Percentiles rank a stretch among this genome's conserved stretches.
Evolutionary conservation across 179 eudicot species (phyloP).

Genomic region (Beta lomatogona): DNA sequence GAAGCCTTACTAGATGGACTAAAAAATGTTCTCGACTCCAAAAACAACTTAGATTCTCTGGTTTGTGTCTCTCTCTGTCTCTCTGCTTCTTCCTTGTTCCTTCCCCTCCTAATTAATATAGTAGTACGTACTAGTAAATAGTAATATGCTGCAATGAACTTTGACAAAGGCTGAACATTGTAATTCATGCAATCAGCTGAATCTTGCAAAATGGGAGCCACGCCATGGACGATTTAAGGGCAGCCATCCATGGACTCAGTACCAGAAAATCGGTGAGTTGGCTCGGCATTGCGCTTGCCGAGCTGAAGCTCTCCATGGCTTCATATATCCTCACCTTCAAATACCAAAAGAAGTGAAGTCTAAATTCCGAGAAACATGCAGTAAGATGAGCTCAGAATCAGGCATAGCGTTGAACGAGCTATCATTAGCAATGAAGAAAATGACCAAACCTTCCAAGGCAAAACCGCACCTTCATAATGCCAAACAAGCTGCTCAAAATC

Average conservation of each 20-base stretch:
- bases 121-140: too few species aligned
- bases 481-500: conserved; percentile 29
- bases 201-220: conserved; percentile 8
- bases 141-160: too few species aligned
- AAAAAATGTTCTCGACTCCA: conserved; percentile 3
- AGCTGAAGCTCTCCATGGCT: conserved; percentile 9
- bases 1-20: not conserved
- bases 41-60: conserved; percentile 2
- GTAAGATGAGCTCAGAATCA: conserved; percentile 19
- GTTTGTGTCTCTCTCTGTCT: not conserved
- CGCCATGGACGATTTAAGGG: conserved; percentile 3
- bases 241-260: conserved; percentile 13
- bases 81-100: not conserved
- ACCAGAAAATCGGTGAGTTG: conserved; percentile 12
- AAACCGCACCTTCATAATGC: conserved; percentile 29
- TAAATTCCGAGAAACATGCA: conserved; percentile 21
- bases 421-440: conserved; percentile 22
- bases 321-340: not conserved
- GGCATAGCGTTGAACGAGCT: conserved; percentile 31
- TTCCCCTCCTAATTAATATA: not conserved
- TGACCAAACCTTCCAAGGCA: conserved; percentile 24
- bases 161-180: too few species aligned
- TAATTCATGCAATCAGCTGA: not conserved
- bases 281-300: conserved; percentile 3
- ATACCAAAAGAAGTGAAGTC: conserved; percentile 11